Evolutionary conservation across 2,329 filamentous ascomycete species (phyloP).

Genomic region (Blastomyces gilchristii): DNA sequence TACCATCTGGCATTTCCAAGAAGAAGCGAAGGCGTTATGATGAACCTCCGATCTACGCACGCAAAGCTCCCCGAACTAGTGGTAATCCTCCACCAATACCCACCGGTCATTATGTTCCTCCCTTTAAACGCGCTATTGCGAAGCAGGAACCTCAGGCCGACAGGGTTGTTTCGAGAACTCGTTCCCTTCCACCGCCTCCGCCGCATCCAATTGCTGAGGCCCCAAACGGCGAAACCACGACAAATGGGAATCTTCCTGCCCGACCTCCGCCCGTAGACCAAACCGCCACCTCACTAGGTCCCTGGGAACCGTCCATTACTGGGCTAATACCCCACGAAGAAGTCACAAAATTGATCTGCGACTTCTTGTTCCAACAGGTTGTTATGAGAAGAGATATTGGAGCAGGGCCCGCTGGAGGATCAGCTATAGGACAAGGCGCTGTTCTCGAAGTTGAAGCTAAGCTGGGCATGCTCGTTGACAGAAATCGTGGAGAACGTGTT

Average conservation of each 20-base stretch:
- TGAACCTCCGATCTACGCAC: slow-evolving; percentile 45
- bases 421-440: slow-evolving; percentile 54
- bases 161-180: slow-evolving; percentile 4
- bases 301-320: slow-evolving; percentile 52
- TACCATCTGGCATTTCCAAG: slow-evolving; percentile 29
- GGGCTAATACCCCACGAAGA: slow-evolving; percentile 63
- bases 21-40: slow-evolving; percentile 43
- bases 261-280: slow-evolving; percentile 16
- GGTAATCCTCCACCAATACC: slow-evolving; percentile 35
- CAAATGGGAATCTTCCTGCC: slow-evolving; percentile 22
- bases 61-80: slow-evolving; percentile 33
- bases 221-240: slow-evolving; percentile 19
- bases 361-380: slow-evolving; percentile 67
- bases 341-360: slow-evolving; percentile 62
- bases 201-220: slow-evolving; percentile 14
- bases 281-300: slow-evolving; percentile 25
- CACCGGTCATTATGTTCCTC: slow-evolving; percentile 19
- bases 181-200: slow-evolving; percentile 10
- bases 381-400: slow-evolving; percentile 54
- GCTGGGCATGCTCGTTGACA: slow-evolving; percentile 69
- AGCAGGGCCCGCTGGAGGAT: slow-evolving; percentile 43
- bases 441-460: slow-evolving; percentile 93
- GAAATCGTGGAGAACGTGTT: slow-evolving; percentile 59
- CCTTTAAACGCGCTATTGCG: slow-evolving; percentile 19
- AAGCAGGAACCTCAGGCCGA: slow-evolving; percentile 22